Percentiles rank a stretch among this genome's conserved stretches.
These are phyloP conservation scores for Acer campestre DNA, from an alignment of 345 rosid genomes.

Conservation along the genomic window DNA sequence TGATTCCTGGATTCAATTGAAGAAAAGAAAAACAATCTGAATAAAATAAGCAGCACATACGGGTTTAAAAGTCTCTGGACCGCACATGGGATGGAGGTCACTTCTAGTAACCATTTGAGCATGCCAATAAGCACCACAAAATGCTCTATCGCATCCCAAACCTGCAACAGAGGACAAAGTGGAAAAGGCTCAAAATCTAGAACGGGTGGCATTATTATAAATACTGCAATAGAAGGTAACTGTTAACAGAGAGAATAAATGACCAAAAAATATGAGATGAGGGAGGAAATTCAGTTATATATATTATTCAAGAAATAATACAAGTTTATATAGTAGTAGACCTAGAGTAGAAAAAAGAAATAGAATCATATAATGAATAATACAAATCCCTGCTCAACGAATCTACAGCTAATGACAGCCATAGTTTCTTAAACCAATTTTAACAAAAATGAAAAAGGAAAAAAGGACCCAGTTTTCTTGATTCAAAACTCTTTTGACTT, in stretches of 20 bases:
- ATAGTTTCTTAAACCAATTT: background rate
- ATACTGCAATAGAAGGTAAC: background rate
- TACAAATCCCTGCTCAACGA: no score
- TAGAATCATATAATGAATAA: no score
- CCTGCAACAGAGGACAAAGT: constrained; percentile 51
- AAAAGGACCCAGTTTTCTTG: background rate
- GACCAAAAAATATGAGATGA: background rate
- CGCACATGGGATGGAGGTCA: constrained; percentile 50
- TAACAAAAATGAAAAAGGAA: background rate
- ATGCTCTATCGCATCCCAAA: constrained; percentile 82
- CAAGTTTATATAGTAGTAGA: no score
- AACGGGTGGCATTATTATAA: background rate
- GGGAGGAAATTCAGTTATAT: background rate
- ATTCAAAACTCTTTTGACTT: no score
- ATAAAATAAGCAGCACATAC: constrained; percentile 38
- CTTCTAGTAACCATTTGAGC: constrained; percentile 47
- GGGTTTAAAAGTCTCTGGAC: constrained; percentile 59
- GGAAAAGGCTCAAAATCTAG: background rate
- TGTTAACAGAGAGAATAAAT: background rate
- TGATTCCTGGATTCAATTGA: background rate
- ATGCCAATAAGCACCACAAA: constrained; percentile 90
- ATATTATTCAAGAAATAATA: no score
- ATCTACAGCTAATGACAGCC: no score
- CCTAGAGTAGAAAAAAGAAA: no score
- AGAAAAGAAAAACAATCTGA: background rate